phyloP scores from a whole-genome alignment of 345 rosid species.

The Excoecaria cochinchinensis region DNA sequence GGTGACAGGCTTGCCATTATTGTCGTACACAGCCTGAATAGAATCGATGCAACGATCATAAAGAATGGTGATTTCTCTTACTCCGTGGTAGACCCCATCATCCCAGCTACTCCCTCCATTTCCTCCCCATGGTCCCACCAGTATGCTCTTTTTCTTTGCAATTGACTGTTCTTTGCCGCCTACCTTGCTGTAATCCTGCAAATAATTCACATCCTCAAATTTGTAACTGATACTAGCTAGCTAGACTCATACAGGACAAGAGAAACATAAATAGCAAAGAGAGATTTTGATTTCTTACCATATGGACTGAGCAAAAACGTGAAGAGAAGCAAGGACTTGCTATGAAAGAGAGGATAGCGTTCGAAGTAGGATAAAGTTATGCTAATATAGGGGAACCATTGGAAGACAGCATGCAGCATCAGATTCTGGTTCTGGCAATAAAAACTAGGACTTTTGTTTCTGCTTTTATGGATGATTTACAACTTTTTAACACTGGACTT shows the following conservation, averaged over 20 bases:
- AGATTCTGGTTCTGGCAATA: constrained; percentile 23
- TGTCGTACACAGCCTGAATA: constrained; percentile 54
- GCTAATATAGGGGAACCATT: constrained; percentile 12
- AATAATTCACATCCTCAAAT: background rate
- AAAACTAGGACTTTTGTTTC: constrained; percentile 14
- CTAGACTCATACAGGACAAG: too few species aligned
- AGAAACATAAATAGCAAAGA: background rate
- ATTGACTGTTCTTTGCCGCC: constrained; percentile 22
- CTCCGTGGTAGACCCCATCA: constrained; percentile 63
- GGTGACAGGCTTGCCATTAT: constrained; percentile 50
- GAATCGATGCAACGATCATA: constrained; percentile 74
- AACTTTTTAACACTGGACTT: background rate
- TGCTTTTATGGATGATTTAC: constrained; percentile 7
- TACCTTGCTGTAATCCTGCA: constrained; percentile 16
- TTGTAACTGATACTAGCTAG: background rate
- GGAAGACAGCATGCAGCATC: constrained; percentile 18
- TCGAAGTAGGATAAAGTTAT: background rate
- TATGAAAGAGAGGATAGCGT: background rate
- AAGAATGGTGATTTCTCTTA: constrained; percentile 57
- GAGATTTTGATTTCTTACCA: constrained; percentile 11
- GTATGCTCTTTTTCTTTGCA: constrained; percentile 32
- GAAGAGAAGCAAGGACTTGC: background rate
- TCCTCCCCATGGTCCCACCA: constrained; percentile 84
- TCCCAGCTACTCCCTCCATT: constrained; percentile 72
- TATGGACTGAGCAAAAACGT: background rate